phyloP scores from a whole-genome alignment of 2,329 filamentous ascomycete genomes.

The Scleromitrula shiraiana region DNA sequence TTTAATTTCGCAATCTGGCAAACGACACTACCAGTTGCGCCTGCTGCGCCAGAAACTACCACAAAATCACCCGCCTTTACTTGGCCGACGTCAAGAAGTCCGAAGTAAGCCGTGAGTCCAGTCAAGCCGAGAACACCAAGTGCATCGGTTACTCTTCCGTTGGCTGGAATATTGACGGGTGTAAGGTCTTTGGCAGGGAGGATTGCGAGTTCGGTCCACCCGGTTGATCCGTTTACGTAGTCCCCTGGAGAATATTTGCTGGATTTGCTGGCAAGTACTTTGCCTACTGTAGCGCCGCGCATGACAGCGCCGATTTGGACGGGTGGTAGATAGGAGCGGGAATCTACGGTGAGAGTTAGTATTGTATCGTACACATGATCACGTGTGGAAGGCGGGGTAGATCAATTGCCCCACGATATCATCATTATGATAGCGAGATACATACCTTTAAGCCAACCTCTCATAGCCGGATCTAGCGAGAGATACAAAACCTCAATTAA shows the following conservation, averaged over 20 bases:
- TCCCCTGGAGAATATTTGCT: slow-evolving; percentile 47
- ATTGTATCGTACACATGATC: neutral
- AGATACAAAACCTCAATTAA: slow-evolving; percentile 55
- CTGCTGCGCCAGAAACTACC: slow-evolving; percentile 69
- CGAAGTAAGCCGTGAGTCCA: slow-evolving; percentile 69
- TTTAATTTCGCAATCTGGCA: slow-evolving; percentile 72
- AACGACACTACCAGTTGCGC: slow-evolving; percentile 67
- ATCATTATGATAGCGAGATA: slow-evolving; percentile 4
- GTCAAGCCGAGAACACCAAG: slow-evolving; percentile 57
- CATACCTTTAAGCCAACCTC: slow-evolving; percentile 58
- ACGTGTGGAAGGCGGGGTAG: neutral
- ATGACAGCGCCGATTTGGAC: slow-evolving; percentile 61
- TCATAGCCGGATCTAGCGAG: slow-evolving; percentile 69
- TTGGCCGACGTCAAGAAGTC: slow-evolving; percentile 59
- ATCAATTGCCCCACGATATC: neutral
- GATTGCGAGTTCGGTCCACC: slow-evolving; percentile 62
- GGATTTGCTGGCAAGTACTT: slow-evolving; percentile 54
- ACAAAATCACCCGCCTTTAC: slow-evolving; percentile 65
- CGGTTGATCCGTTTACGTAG: slow-evolving; percentile 45
- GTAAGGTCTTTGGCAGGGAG: slow-evolving; percentile 44
- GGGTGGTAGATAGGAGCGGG: slow-evolving; percentile 58
- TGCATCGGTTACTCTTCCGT: slow-evolving; percentile 46
- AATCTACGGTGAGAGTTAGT: slow-evolving; percentile 26
- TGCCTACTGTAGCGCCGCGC: slow-evolving; percentile 54
- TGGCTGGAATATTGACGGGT: slow-evolving; percentile 33